phyloP scores from a whole-genome alignment of 2,329 filamentous ascomycete species.

The Diaporthe citrichinensis region DNA sequence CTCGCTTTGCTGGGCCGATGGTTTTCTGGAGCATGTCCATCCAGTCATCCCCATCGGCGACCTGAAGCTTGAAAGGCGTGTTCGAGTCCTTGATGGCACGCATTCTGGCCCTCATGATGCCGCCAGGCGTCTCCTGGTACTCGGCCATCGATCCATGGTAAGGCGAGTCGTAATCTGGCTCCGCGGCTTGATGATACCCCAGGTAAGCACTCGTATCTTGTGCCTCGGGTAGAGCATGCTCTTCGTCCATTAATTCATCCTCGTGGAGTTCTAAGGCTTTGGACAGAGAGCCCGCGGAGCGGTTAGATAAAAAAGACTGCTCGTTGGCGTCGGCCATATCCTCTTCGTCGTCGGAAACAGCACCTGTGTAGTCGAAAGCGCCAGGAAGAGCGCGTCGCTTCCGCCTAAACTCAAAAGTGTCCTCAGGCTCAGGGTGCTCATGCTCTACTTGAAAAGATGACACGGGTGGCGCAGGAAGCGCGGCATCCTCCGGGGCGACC shows the following conservation, averaged over 20 bases:
- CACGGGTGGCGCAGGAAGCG: conserved; percentile 44
- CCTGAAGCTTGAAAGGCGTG: conserved; percentile 71
- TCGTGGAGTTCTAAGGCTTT: conserved; percentile 72
- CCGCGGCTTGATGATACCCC: conserved; percentile 81
- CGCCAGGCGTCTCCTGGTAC: conserved; percentile 69
- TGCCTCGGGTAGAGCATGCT: conserved; percentile 81
- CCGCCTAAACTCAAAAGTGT: conserved; percentile 70
- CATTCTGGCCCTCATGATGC: conserved; percentile 74
- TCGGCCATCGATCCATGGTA: conserved; percentile 62
- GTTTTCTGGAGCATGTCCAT: conserved; percentile 93
- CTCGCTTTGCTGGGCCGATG: conserved; percentile 92
- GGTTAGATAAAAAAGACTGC: conserved; percentile 93
- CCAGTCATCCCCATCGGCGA: conserved; percentile 86
- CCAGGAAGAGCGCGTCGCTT: conserved; percentile 76
- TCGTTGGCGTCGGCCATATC: conserved; percentile 61
- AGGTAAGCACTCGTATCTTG: conserved; percentile 83
- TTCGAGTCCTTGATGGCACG: conserved; percentile 73
- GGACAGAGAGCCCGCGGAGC: conserved; percentile 86
- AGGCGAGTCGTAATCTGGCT: conserved; percentile 72
- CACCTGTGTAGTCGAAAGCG: conserved; percentile 78
- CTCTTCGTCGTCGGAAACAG: conserved; percentile 68
- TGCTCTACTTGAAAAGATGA: conserved; percentile 39
- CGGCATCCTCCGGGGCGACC: conserved; percentile 49
- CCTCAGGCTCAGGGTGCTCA: conserved; percentile 62
- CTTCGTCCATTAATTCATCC: conserved; percentile 79